Evolutionary conservation across 2,329 filamentous ascomycete genomes (phyloP), one percentile per base, ranked within the genome.

Genomic region (Penicillium sp.): DNA sequence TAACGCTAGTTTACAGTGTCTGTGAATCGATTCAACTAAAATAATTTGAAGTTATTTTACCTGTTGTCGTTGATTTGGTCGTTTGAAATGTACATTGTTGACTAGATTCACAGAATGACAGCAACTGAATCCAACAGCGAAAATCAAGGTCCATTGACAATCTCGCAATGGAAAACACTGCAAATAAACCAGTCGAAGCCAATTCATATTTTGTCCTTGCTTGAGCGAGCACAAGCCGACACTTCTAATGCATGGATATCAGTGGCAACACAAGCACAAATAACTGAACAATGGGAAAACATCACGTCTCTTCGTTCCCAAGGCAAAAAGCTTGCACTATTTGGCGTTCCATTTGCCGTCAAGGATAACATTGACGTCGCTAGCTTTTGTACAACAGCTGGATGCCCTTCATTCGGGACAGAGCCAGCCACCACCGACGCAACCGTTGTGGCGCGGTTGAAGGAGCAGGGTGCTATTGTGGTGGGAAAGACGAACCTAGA

Each of bases 401-500:
- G 74, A 30, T 80, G 77, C 58, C 74, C 74, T 21, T 68, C 72
- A 24, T 77, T 79, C 30, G 68, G 78, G 1, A 80, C 80, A 61
- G 71, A 71, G 1, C 75, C 82, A 0, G 68, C 70, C 16, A 64
- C 68, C 7, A 78, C 74, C 16, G 77, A 80, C 1, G 71, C 72
- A 3, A 28, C 24, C 70, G 77, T 79, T 1, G 77, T 81, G n/a
- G 69, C 77, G 18, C 73, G 72, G 42, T 65, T 83, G 4, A 68
- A 82, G 2, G 70, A 74, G 4, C 76, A 78, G 14, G 83, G 83
- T 5, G 83, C 76, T 0, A 64, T 85, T 2, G 78, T 81, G 55
- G 73, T 86, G 40, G 83, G 83, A 33, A 86, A 85, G 64, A 75
- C 75, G 8, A 82, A 81, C 61, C 76, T 86, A 53, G 84, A 87